These are phyloP conservation scores for Didymella arachidicola DNA, from an alignment of 2,329 filamentous ascomycete genomes.

Conservation along the genomic window DNA sequence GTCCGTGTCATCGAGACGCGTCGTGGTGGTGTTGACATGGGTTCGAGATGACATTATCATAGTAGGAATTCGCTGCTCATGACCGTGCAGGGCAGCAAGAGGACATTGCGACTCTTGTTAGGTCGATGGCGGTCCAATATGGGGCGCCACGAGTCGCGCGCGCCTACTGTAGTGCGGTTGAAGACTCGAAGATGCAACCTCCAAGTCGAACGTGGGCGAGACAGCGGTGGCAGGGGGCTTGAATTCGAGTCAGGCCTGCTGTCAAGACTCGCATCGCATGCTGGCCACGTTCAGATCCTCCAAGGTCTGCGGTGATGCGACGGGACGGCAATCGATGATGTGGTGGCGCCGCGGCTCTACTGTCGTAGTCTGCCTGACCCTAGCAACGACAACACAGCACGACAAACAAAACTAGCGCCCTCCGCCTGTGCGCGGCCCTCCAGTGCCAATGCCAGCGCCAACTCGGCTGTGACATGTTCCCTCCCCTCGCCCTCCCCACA, in stretches of 20 bases:
- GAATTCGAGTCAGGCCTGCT: background rate
- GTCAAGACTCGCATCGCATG: background rate
- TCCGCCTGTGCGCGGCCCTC: slow-evolving; percentile 25
- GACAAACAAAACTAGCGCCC: slow-evolving; percentile 35
- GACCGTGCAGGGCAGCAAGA: background rate
- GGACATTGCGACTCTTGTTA: background rate
- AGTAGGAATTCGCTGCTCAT: background rate
- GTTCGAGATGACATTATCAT: background rate
- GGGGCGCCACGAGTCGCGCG: background rate
- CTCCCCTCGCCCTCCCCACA: slow-evolving; percentile 33
- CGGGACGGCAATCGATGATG: slow-evolving; percentile 23
- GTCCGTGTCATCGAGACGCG: slow-evolving; percentile 8
- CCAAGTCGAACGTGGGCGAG: background rate
- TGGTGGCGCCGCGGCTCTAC: slow-evolving; percentile 18
- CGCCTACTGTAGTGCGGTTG: background rate
- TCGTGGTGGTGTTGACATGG: background rate
- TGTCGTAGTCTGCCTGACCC: background rate
- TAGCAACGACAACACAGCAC: slow-evolving; percentile 29
- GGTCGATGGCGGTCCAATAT: background rate
- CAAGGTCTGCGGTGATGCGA: slow-evolving; percentile 20
- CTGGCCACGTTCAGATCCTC: background rate
- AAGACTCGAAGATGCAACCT: background rate
- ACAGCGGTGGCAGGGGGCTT: background rate
- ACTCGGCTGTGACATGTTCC: slow-evolving; percentile 35
- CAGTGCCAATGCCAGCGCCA: slow-evolving; percentile 37